Evolutionary conservation across 306 rosid species (phyloP), one percentile per base, ranked within the genome.

Genomic region (Quercus glauca): DNA sequence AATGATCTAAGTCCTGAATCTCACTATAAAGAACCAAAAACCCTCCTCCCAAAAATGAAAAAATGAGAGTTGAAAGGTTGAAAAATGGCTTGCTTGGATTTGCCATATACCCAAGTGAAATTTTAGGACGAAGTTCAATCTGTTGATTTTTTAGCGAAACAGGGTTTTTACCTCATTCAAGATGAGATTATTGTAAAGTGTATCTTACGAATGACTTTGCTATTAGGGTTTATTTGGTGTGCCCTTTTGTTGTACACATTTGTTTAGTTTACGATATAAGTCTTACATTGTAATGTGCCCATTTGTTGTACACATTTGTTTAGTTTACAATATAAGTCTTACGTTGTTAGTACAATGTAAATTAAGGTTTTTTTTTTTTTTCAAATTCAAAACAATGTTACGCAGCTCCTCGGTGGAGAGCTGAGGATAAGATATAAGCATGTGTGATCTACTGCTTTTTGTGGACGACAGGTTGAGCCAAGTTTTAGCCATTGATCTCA

Each of bases 1-100:
- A 89, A 82, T 93, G 87, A 87, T 79, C 83, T 53, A 56, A 60
- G 64, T 65, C 55, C 29, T 17, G 57, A 52, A 43, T 35, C 37
- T 51, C 76, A 43, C 45, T 79, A 78, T 68, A 79, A 57, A 20
- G 28, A 37, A 68, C 31, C 43, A 80, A 56, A 79, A 71, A 56
- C 33, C 73, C 17, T 43, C 55, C 23, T 25, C 75, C 57, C n/a
- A 59, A 69, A 55, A 69, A 45, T 53, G 61, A 17, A 5, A 33
- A 28, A 29, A n/a, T 6, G 76, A 23, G 37, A 71, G 21, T 17
- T 31, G 59, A 74, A 80, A 29, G 55, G 19, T 65, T 60, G 55
- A 73, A 76, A 80, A 78, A 69, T 74, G 76, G 73, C 51, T 64
- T 69, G 64, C 60, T 67, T 63, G 76, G 80, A 20, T 68, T 69